Conservation (phyloP, 2,329 filamentous ascomycete genomes). For the Fusarium annulatum region DNA sequence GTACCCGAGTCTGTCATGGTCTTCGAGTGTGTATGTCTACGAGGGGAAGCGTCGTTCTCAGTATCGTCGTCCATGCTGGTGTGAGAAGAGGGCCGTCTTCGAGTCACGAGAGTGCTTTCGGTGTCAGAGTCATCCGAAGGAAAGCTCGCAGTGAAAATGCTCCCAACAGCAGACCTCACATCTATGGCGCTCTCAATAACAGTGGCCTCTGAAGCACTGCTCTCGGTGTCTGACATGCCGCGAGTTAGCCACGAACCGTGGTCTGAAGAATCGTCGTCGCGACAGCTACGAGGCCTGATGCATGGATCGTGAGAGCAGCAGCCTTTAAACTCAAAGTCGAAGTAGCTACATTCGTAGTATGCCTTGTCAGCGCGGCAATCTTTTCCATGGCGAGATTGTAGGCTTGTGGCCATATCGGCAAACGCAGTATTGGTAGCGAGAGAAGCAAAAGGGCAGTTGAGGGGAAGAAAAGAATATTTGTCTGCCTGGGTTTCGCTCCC, state of each 20-base stretch:
- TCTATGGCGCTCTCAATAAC: neutral
- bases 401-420: conserved; percentile 26
- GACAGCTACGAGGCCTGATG: conserved; percentile 24
- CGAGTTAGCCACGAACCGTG: neutral
- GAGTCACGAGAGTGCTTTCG: neutral
- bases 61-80: conserved; percentile 5
- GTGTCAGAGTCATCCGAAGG: neutral
- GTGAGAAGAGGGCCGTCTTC: neutral
- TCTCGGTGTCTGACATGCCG: conserved; percentile 5
- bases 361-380: conserved; percentile 46
- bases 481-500: neutral
- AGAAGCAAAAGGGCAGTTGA: conserved; percentile 4
- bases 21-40: conserved; percentile 12
- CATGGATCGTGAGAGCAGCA: conserved; percentile 62
- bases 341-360: conserved; percentile 54
- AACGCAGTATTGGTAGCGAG: neutral
- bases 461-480: neutral
- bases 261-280: neutral
- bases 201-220: neutral
- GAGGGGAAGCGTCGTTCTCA: neutral
- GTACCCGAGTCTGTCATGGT: conserved; percentile 52
- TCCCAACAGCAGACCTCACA: neutral
- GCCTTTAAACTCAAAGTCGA: conserved; percentile 50
- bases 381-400: conserved; percentile 8
- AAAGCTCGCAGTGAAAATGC: neutral